A percentile compares a stretch with the other conserved stretches of the same genome.
Evolutionary conservation across 176 grass and related monocot genomes (phyloP).

Genomic region (Zoysia japonica): DNA sequence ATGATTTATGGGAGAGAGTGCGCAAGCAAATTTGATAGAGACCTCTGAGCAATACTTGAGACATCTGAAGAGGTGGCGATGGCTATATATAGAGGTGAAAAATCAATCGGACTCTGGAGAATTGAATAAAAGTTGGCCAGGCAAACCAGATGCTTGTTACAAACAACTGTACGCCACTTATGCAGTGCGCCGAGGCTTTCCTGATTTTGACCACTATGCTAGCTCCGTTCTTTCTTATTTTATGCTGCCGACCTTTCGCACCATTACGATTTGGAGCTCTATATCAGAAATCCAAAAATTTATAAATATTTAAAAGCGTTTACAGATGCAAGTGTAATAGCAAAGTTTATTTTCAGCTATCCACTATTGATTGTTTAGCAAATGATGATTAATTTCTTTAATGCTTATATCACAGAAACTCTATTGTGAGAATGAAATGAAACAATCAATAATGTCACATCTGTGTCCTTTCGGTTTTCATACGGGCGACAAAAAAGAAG

Average conservation of each 20-base stretch:
- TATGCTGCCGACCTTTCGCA: background rate
- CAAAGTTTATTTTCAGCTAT: background rate
- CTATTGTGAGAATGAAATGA: background rate
- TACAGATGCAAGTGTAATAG: too few species aligned
- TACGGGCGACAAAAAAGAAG: background rate
- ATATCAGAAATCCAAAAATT: background rate
- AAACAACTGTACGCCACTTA: conserved; percentile 33
- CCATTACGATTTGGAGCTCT: background rate
- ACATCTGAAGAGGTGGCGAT: background rate
- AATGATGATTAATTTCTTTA: background rate
- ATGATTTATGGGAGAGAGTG: background rate
- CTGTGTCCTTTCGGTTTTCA: background rate
- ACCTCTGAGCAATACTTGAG: background rate
- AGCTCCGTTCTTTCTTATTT: conserved; percentile 23
- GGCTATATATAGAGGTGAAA: conserved; percentile 34
- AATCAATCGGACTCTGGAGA: background rate
- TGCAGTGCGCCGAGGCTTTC: background rate
- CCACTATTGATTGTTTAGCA: background rate
- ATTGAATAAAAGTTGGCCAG: background rate
- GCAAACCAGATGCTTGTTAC: background rate
- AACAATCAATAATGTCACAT: background rate
- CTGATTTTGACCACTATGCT: conserved; percentile 7
- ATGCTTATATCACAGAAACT: background rate
- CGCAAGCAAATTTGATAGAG: background rate
- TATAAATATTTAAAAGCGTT: too few species aligned